Evolutionary conservation across 2,329 filamentous ascomycete genomes (phyloP).

Genomic region (Juglanconis juglandina): DNA sequence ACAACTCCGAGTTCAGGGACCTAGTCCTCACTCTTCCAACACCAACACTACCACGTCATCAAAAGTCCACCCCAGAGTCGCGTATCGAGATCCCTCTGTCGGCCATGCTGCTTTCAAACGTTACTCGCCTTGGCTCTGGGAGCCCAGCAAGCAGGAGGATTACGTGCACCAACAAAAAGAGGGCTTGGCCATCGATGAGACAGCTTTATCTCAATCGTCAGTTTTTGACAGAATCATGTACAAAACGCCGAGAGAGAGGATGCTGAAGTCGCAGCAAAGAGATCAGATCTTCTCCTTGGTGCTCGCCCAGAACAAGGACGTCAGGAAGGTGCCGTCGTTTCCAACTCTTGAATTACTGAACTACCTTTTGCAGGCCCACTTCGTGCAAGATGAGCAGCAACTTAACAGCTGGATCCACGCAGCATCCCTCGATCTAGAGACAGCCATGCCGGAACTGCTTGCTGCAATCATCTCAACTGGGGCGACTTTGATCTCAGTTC

Average conservation of each 20-base stretch:
- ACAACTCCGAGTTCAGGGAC: constrained; percentile 24
- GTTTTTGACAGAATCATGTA: constrained; percentile 19
- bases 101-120: constrained; percentile 32
- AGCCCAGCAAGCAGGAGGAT: constrained; percentile 27
- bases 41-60: constrained; percentile 21
- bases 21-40: constrained; percentile 27
- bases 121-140: constrained; percentile 32
- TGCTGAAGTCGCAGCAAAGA: constrained; percentile 21
- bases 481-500: constrained; percentile 25
- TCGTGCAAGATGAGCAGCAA: constrained; percentile 27
- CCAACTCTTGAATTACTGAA: constrained; percentile 27
- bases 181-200: constrained; percentile 23
- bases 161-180: constrained; percentile 24
- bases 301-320: constrained; percentile 22
- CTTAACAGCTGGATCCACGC: constrained; percentile 26
- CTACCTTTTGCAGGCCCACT: constrained; percentile 25
- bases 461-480: constrained; percentile 24
- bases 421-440: constrained; percentile 25
- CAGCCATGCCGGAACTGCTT: constrained; percentile 23
- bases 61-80: constrained; percentile 1
- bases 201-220: constrained; percentile 17
- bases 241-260: constrained; percentile 18
- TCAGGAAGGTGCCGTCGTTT: constrained; percentile 23
- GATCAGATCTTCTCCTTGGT: constrained; percentile 28
- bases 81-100: constrained; percentile 24